Base-by-base conservation (phyloP, 2,329 filamentous ascomycete species). In the Phialophora macrospora region DNA sequence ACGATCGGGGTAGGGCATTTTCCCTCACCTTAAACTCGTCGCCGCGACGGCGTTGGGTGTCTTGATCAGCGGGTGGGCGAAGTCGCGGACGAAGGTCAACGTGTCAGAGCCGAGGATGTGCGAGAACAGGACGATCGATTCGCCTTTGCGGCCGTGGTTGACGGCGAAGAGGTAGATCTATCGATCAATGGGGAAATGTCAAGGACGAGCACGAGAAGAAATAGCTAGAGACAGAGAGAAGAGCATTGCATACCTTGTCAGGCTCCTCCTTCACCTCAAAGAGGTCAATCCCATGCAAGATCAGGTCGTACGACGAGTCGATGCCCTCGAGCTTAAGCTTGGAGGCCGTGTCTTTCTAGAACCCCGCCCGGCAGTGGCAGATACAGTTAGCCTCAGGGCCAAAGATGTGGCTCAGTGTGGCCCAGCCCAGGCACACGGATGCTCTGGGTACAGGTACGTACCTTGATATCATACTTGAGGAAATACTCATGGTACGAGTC, bases 91-190 rank as follows among this genome's bases (percentile, higher is more conserved):
- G 28, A 62, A 68, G 11, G 49, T 64, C 48, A 68, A 51, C 24
- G 51, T 48, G 38, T 68, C 57, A 9, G 66, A 62, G 20, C 66
- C 66, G 22, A 68, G 41, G 6, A 32, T 38, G 54, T 68, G 64
- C 20, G 60, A 65, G 54, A 68, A 68, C 22, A 62, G 51, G 20
- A 66, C 48, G 48, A 68, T 68, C 12, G 38, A 34, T 24, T 63
- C 60, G 17, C 63, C 63, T 32, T 56, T 60, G 51, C 66, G 66
- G 46, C 22, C 60, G 60, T 68, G 66, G 57, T 68, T 68, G 60
- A 68, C 66, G 34, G 66, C 63, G 46, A 66, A 68, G 38, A 68
- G 34, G 60, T 68, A 68, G 46, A 68, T 63, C 66, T 68, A 41
- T 34, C 24, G 7, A 17, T 3, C 2, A 20, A 28, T 49, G 20